Evolutionary conservation across 2,329 filamentous ascomycete species (phyloP).

Genomic region (Aaosphaeria pasadenensis): DNA sequence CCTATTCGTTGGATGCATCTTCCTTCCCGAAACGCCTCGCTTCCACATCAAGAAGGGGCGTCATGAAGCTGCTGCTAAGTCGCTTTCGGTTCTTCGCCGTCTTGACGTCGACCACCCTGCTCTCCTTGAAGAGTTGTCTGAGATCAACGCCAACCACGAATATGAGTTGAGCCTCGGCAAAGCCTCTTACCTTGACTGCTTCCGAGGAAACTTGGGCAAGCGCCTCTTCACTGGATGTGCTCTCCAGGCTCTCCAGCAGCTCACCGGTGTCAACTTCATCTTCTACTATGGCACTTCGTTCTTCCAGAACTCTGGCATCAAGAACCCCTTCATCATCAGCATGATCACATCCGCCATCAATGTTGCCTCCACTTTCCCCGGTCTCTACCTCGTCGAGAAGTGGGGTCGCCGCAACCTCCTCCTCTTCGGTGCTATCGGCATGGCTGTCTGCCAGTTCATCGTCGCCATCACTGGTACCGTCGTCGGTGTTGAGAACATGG

Average conservation of each 20-base stretch:
- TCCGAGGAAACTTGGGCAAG: slow-evolving; percentile 50
- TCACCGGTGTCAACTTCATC: slow-evolving; percentile 52
- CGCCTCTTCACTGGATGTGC: slow-evolving; percentile 70
- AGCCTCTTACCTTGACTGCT: slow-evolving; percentile 44
- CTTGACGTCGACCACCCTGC: slow-evolving; percentile 57
- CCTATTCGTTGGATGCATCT: slow-evolving; percentile 56
- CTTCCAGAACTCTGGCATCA: slow-evolving; percentile 39
- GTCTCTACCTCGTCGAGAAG: slow-evolving; percentile 72
- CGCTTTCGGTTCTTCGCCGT: slow-evolving; percentile 61
- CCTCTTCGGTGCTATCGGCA: slow-evolving; percentile 71
- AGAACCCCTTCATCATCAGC: slow-evolving; percentile 62
- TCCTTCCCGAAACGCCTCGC: slow-evolving; percentile 76
- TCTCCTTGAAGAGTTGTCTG: slow-evolving; percentile 60
- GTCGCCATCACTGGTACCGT: slow-evolving; percentile 42
- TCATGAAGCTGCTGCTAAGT: slow-evolving; percentile 62
- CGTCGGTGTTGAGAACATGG: slow-evolving; percentile 29
- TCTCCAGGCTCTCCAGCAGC: slow-evolving; percentile 76
- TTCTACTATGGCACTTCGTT: slow-evolving; percentile 42
- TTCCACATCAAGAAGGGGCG: slow-evolving; percentile 63
- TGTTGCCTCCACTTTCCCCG: slow-evolving; percentile 71
- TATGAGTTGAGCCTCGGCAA: slow-evolving; percentile 64
- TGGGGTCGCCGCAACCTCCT: slow-evolving; percentile 74
- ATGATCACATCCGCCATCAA: slow-evolving; percentile 79
- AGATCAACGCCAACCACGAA: slow-evolving; percentile 67
- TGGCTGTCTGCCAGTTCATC: slow-evolving; percentile 52